Base-by-base conservation (phyloP, 257 asterid genomes). In the Primulina huaijiensis region DNA sequence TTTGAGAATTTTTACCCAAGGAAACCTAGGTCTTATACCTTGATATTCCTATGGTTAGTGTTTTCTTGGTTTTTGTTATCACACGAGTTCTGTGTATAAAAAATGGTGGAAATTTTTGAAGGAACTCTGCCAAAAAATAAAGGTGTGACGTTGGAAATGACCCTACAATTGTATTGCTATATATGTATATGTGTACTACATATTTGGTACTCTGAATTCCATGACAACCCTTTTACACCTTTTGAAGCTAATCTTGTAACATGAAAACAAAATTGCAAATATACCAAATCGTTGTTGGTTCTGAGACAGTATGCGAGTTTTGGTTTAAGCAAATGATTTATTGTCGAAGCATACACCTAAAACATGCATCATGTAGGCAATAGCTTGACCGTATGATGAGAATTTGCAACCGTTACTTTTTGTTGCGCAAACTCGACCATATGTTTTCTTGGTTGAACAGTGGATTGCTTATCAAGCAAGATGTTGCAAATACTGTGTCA, bases 31-130 rank as follows among this genome's bases (percentile, higher is more conserved):
- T 72, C 79, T 58, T 72, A 65, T 75, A 72, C 67, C 58, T 61
- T 79, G 34, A 62, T 81, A 71, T 58, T 74, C 65, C 3, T 76
- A 57, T 83, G 84, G 67, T 27, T 79, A 30, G 35, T 71, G 70
- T 56, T 77, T 69, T 73, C 58, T 17, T 64, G 64, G n/a, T 70
- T 57, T 12, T 0, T 1, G 25, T 23, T 43, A 43, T 43, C 6
- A 43, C 12, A 43, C 1, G 12, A 43, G 17, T 43, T 12, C 6
- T 0, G 9, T 38, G 0, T 4, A 38, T 38, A 38, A 38, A 38
- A 16, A 46, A 46, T 46, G 56, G 20, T 16, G 8, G 20, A 16
- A 46, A 29, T 33, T 57, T 7, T 29, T 62, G 43, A 60, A 72
- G 40, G 56, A 66, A 37, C n/a, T 67, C 62, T 60, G 71, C 70